Evolutionary conservation across 2,329 filamentous ascomycete genomes (phyloP), one percentile per base, ranked within the genome.

Genomic region (Pseudogymnoascus sp.): DNA sequence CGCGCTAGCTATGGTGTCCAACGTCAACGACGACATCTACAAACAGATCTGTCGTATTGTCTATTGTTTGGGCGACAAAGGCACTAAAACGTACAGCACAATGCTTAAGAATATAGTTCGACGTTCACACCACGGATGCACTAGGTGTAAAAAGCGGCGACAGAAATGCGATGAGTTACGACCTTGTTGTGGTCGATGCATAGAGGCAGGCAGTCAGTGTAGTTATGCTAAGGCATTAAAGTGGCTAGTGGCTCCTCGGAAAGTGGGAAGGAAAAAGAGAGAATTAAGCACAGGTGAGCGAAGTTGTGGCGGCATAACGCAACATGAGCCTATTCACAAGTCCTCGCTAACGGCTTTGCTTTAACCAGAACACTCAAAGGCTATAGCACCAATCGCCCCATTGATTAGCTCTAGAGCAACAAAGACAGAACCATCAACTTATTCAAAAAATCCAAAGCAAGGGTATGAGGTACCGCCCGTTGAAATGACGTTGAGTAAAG

Each of bases 101-200:
- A 55, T 55, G 49, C 49, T 33, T 33, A 41, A 60, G n/a, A 42
- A 42, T 16, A 45, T 23, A 12, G 25, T 41, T 14, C 35, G 36
- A 25, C 74, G 75, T 65, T 77, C 75, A 9, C 75, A 76, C 60
- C 73, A 70, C 60, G 76, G 76, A n/a, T 77, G 76, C 69, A 74
- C 73, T 65, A 72, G 75, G 68, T 77, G 76, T 73, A 77, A 76
- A 69, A 69, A 72, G 58, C 74, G 76, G 38, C 74, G 76, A 61
- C 75, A 78, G 65, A 78, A 78, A 74, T 78, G 76, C 69, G 76
- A 78, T 64, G 76, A 78, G 67, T 69, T 71, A 60, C 72, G 72
- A 63, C 76, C 76, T 25, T 70, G 66, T 58, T 78, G 76, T 68
- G 70, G 71, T 11, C 73, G 76, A 63, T 78, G 76, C 39, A 23